phyloP scores from a whole-genome alignment of 2,329 filamentous ascomycete species.

The Bipolaris cookei region DNA sequence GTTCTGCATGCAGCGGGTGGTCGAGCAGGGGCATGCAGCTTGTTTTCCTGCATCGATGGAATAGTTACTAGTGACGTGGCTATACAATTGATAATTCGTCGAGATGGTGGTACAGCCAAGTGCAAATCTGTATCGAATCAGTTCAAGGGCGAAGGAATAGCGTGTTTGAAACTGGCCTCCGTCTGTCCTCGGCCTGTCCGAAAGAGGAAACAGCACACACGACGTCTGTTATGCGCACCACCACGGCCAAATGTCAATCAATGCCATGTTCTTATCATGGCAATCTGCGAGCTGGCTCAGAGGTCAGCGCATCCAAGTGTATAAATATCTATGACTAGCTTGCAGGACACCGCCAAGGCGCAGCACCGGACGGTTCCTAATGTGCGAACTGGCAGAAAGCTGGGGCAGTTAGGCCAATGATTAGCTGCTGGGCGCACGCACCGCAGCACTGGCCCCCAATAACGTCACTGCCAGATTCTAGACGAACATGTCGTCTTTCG shows the following conservation, averaged over 20 bases:
- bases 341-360: background rate
- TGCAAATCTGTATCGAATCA: conserved; percentile 7
- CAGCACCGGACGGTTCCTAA: conserved; percentile 4
- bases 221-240: conserved; percentile 1
- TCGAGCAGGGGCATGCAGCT: too few relatives aligned
- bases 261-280: background rate
- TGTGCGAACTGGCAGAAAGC: conserved; percentile 13
- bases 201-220: conserved; percentile 20
- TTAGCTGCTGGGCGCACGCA: conserved; percentile 3
- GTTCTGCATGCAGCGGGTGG: too few relatives aligned
- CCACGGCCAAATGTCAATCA: background rate
- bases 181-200: background rate
- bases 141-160: conserved; percentile 1
- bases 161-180: background rate
- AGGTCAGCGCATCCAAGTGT: background rate
- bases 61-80: conserved; percentile 2
- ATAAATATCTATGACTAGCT: background rate
- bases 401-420: conserved; percentile 5
- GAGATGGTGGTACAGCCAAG: background rate
- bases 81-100: background rate
- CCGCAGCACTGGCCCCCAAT: conserved; percentile 8
- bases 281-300: background rate
- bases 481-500: conserved; percentile 8
- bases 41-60: background rate
- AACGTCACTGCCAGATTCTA: conserved; percentile 15